Evolutionary conservation across 106 monocot genomes (phyloP), one percentile per base, ranked within the genome.

Genomic region (Allium fistulosum): DNA sequence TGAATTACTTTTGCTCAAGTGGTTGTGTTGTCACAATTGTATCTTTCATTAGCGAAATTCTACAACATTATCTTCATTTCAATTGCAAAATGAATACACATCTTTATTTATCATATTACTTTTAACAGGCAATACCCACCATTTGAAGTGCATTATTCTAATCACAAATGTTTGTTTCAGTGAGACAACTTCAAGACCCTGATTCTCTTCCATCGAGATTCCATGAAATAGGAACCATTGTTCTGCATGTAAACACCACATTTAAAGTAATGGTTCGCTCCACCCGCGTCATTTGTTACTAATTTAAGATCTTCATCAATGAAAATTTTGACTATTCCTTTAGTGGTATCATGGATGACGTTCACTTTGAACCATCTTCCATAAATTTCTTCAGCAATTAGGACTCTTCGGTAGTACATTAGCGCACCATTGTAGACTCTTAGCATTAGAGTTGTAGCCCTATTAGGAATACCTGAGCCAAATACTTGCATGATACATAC

Each of bases 201-300:
- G 16, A 75, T 59, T 4, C n/a, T 22, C 66, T 66, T 75, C 66
- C 74, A 75, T 7, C 66, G 47, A 4, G 74, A 75, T 17, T 75
- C 74, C 74, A 67, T 75, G 48, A 13, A 67, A 15, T 59, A 14
- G 49, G 66, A 66, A 17, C 16, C 28, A 10, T 49, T 26, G 7
- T 48, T 28, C 15, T 75, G 74, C 59, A 51, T 51, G 26, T 74
- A 74, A 48, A 74, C 65, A 4, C 74, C 74, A n/a, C 37, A 65
- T 17, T 72, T 72, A 59, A 72, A 72, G 51, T 3, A 62, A 63
- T 72, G 72, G 5, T 3, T 12, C 8, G 7, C 37, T 37, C 63
- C 47, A 48, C 65, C 73, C 2, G 10, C 26, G 10, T 58, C 73
- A 11, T 17, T 13, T n/a, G 18, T 27, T 7, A 3, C 46, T 4